These are phyloP conservation scores for Aspergillus cavernicola DNA, from an alignment of 495 filamentous ascomycete genomes.

Conservation along the genomic window DNA sequence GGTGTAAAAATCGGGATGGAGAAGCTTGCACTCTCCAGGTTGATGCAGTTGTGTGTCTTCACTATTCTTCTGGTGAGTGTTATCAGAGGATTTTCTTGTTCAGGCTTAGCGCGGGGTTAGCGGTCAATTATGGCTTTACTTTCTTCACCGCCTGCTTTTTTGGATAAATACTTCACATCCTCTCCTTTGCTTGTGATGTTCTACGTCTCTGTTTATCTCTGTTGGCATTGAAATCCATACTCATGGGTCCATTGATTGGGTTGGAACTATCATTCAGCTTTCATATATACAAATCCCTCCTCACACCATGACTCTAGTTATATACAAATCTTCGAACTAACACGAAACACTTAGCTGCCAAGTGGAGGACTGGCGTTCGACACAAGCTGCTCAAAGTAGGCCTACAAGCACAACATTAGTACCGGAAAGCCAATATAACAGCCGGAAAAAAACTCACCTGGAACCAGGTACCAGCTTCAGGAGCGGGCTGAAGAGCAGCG, in stretches of 20 bases:
- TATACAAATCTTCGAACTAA: background rate
- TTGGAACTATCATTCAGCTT: too few species aligned
- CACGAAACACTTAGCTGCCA: background rate
- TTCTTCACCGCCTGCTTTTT: slow-evolving; percentile 21
- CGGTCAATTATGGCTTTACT: slow-evolving; percentile 11
- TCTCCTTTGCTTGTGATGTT: background rate
- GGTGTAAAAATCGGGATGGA: background rate
- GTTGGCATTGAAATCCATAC: background rate
- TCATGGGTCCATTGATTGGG: background rate
- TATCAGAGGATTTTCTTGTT: slow-evolving; percentile 24
- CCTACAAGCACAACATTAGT: slow-evolving; percentile 10
- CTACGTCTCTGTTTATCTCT: background rate
- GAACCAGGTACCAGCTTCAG: slow-evolving; percentile 77
- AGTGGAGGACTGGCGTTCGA: slow-evolving; percentile 60
- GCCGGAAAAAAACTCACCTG: slow-evolving; percentile 41
- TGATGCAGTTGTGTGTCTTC: slow-evolving; percentile 20
- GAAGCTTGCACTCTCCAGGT: background rate
- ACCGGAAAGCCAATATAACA: background rate
- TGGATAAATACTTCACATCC: background rate
- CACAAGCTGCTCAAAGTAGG: slow-evolving; percentile 68
- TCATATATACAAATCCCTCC: background rate
- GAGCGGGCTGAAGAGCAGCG: slow-evolving; percentile 61
- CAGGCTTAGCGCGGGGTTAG: slow-evolving; percentile 30
- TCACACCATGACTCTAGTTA: background rate
- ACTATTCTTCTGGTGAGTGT: slow-evolving; percentile 17